phyloP scores from a whole-genome alignment of 345 rosid species.

The Cardamine chenopodiifolia region DNA sequence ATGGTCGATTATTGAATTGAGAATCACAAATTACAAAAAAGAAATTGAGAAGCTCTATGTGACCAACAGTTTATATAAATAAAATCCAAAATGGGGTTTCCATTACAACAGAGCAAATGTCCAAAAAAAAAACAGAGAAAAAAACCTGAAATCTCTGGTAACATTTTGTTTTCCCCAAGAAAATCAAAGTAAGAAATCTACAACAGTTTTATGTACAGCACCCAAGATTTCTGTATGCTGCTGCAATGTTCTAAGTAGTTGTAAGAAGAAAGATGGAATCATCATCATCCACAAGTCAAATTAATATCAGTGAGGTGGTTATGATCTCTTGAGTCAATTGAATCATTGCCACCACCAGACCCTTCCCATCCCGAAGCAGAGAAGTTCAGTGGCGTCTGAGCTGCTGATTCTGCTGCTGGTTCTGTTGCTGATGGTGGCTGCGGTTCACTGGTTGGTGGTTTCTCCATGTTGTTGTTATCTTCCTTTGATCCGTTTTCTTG shows the following conservation, averaged over 20 bases:
- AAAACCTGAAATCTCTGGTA: too few relatives aligned
- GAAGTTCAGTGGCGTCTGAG: slow-evolving; percentile 20
- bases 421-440: slow-evolving; percentile 38
- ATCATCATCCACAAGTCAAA: slow-evolving; percentile 83
- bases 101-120: too few relatives aligned
- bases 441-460: slow-evolving; percentile 42
- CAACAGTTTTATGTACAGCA: slow-evolving; percentile 49
- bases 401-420: neutral
- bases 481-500: slow-evolving; percentile 34
- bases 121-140: too few relatives aligned
- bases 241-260: slow-evolving; percentile 40
- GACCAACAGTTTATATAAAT: too few relatives aligned
- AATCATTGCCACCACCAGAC: slow-evolving; percentile 40
- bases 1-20: too few relatives aligned
- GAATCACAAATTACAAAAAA: too few relatives aligned
- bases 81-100: too few relatives aligned
- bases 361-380: slow-evolving; percentile 60
- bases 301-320: slow-evolving; percentile 58
- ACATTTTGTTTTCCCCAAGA: slow-evolving; percentile 10
- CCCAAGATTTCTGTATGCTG: slow-evolving; percentile 56
- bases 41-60: too few relatives aligned
- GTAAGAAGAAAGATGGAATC: slow-evolving; percentile 36
- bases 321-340: slow-evolving; percentile 51
- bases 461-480: slow-evolving; percentile 35
- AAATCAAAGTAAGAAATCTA: slow-evolving; percentile 24